These are phyloP conservation scores for Argentina anserina DNA, from an alignment of 306 rosid species.

Conservation along the genomic window DNA sequence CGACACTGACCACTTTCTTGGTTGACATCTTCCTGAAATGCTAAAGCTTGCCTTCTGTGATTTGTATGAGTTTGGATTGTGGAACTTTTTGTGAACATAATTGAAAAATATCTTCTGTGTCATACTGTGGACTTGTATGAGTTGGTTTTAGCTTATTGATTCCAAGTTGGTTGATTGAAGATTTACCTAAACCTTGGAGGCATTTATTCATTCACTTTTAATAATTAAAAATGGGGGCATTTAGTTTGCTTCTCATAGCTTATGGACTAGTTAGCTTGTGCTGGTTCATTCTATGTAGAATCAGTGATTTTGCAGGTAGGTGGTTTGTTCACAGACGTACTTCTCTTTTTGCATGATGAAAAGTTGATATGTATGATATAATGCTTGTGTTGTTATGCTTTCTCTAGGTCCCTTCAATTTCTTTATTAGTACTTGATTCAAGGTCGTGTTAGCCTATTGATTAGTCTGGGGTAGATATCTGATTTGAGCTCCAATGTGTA, in stretches of 20 bases:
- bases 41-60: neutral
- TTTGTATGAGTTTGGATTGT: constrained; percentile 5
- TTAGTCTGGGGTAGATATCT: neutral
- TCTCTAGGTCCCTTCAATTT: neutral
- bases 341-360: neutral
- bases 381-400: neutral
- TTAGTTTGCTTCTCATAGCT: constrained; percentile 3
- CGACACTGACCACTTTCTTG: neutral
- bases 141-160: neutral
- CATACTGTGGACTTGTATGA: neutral
- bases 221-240: too few species aligned
- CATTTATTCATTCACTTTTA: too few species aligned
- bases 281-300: neutral
- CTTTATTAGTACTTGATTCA: neutral
- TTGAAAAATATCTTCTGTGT: neutral
- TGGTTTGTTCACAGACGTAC: neutral
- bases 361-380: neutral
- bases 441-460: neutral
- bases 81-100: neutral
- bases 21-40: neutral
- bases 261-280: constrained; percentile 6
- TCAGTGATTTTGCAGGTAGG: neutral
- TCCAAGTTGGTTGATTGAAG: neutral
- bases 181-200: neutral
- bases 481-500: neutral